Conservation (phyloP, 1,139 yeast species). For the Hanseniaspora uvarum region DNA sequence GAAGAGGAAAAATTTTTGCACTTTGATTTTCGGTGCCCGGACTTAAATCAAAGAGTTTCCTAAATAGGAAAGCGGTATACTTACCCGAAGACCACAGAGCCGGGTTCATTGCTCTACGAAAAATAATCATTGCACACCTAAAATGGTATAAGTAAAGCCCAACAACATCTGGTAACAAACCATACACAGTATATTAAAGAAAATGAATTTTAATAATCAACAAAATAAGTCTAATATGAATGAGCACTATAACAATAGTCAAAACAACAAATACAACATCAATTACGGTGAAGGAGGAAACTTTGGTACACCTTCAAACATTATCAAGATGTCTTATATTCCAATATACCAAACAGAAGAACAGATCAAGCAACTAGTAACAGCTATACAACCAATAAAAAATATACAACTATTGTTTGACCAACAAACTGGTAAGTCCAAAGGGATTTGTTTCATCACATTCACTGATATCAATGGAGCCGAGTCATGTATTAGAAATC, state of each 20-base stretch:
- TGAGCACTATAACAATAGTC: slow-evolving; percentile 1
- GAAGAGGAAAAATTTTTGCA: too few relatives aligned
- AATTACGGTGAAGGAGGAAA: slow-evolving; percentile 15
- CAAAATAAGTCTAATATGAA: not conserved
- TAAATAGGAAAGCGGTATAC: too few relatives aligned
- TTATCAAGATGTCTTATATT: slow-evolving; percentile 28
- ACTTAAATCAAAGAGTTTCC: too few relatives aligned
- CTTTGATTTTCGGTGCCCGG: too few relatives aligned
- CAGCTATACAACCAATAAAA: slow-evolving; percentile 65
- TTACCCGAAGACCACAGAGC: too few relatives aligned
- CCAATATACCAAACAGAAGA: slow-evolving; percentile 81
- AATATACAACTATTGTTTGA: slow-evolving; percentile 72
- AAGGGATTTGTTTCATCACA: slow-evolving; percentile 82
- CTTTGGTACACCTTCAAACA: slow-evolving; percentile 14
- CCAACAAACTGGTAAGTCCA: slow-evolving; percentile 79
- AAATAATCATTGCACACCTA: too few relatives aligned
- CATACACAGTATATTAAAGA: not conserved
- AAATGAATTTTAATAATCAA: slow-evolving; percentile 1
- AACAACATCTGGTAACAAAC: too few relatives aligned
- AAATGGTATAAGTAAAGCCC: too few relatives aligned
- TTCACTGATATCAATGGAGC: slow-evolving; percentile 73
- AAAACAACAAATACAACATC: slow-evolving; percentile 8
- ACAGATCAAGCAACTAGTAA: slow-evolving; percentile 47
- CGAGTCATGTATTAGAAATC: slow-evolving; percentile 78
- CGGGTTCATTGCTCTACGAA: too few relatives aligned